Evolutionary conservation across 371 early-diverging fungal genomes (phyloP).

Genomic region (Mucor piriformis): DNA sequence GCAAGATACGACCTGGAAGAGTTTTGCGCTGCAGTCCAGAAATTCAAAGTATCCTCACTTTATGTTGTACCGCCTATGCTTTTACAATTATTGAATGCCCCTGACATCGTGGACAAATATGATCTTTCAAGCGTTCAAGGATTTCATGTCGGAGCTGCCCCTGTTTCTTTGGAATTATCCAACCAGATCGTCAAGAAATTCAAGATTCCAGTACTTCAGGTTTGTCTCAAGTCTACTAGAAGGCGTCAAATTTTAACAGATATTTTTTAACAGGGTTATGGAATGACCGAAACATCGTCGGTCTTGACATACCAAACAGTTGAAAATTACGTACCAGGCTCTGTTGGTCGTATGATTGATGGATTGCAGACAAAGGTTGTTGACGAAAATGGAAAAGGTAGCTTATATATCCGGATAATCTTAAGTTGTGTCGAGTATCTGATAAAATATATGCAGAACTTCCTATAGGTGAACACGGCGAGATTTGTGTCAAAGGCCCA

Average conservation of each 20-base stretch:
- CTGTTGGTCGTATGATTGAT: slow-evolving; percentile 61
- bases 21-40: slow-evolving; percentile 58
- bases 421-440: too few species aligned
- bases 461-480: slow-evolving; percentile 55
- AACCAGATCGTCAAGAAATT: slow-evolving; percentile 1
- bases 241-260: too few species aligned
- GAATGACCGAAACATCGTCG: slow-evolving; percentile 62
- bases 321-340: slow-evolving; percentile 61
- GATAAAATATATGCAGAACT: slow-evolving; percentile 26
- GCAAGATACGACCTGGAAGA: slow-evolving; percentile 29
- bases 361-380: slow-evolving; percentile 23
- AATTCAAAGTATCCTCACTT: slow-evolving; percentile 58
- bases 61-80: slow-evolving; percentile 72
- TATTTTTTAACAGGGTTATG: slow-evolving; percentile 55
- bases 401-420: too few species aligned
- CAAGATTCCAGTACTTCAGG: slow-evolving; percentile 7
- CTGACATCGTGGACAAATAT: slow-evolving; percentile 56
- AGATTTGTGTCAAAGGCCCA: slow-evolving; percentile 76
- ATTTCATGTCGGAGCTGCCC: slow-evolving; percentile 74
- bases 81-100: slow-evolving; percentile 41
- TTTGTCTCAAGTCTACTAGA: too few species aligned
- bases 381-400: slow-evolving; percentile 13
- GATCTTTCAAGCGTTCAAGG: slow-evolving; percentile 59
- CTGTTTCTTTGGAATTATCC: slow-evolving; percentile 37
- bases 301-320: slow-evolving; percentile 46